phyloP scores from a whole-genome alignment of 441 rosid genomes.

The Gossypium schwendimanii region DNA sequence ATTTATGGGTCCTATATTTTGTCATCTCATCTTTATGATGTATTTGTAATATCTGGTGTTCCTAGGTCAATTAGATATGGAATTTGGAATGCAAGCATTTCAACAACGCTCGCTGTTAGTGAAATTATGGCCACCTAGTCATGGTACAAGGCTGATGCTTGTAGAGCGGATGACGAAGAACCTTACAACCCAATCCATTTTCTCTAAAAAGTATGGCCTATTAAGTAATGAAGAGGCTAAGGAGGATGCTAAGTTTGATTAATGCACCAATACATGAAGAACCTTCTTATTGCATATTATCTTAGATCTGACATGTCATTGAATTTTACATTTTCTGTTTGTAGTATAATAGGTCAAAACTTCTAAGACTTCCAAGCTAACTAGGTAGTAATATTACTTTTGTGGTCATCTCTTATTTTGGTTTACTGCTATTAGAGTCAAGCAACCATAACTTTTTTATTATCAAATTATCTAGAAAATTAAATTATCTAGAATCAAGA shows the following conservation, averaged over 20 bases:
- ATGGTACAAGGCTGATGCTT: slow-evolving; percentile 54
- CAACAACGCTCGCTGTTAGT: slow-evolving; percentile 33
- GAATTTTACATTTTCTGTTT: not conserved
- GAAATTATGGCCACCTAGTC: slow-evolving; percentile 69
- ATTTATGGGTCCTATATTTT: not conserved
- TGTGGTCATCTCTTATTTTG: not conserved
- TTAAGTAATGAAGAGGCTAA: slow-evolving; percentile 45
- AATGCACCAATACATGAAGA: not conserved
- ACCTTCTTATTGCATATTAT: not conserved
- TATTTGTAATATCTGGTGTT: not conserved
- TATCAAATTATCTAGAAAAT: not conserved
- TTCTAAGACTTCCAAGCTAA: not conserved
- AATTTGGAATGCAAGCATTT: slow-evolving; percentile 27
- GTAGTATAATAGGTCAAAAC: not conserved
- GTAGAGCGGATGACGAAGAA: slow-evolving; percentile 57
- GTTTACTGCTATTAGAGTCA: not conserved
- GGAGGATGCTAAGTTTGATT: slow-evolving; percentile 32
- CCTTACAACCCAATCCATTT: slow-evolving; percentile 46
- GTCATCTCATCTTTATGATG: not conserved
- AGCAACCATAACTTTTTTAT: not conserved
- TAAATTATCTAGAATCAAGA: not conserved
- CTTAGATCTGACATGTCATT: not conserved
- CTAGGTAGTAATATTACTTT: not conserved
- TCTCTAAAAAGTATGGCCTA: slow-evolving; percentile 53
- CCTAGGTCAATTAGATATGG: slow-evolving; percentile 45